Evolutionary conservation across 257 asterid species (phyloP).

Genomic region (Echites panduratus): DNA sequence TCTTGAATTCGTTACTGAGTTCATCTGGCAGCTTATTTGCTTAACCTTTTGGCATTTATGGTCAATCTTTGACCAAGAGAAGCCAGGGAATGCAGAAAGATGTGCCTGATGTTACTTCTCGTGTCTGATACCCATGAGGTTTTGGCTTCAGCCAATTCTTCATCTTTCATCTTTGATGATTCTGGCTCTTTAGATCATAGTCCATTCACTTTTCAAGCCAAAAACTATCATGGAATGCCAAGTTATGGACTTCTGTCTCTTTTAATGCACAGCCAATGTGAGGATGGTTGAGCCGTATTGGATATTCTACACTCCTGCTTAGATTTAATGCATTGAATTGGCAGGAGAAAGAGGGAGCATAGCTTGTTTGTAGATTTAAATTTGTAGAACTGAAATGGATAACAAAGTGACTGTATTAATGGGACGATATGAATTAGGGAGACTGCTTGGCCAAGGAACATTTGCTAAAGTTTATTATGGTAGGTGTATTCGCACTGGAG

Average conservation of each 20-base stretch:
- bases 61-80: constrained; percentile 18
- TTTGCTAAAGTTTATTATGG: constrained; percentile 73
- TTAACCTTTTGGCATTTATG: constrained; percentile 9
- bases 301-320: constrained; percentile 3
- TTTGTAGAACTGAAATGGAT: constrained; percentile 41
- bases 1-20: background rate
- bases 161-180: constrained; percentile 23
- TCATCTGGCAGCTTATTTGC: background rate
- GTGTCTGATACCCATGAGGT: constrained; percentile 17
- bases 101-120: constrained; percentile 26
- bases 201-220: constrained; percentile 3
- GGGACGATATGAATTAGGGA: constrained; percentile 69
- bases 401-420: constrained; percentile 38
- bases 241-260: constrained; percentile 14
- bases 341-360: constrained; percentile 6
- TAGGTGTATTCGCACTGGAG: constrained; percentile 51
- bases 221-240: constrained; percentile 15
- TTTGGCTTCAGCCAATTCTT: constrained; percentile 20
- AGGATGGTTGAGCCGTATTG: constrained; percentile 37
- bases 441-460: constrained; percentile 77
- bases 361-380: constrained; percentile 10
- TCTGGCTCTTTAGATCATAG: constrained; percentile 16
- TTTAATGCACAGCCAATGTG: constrained; percentile 20
- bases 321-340: background rate
- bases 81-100: constrained; percentile 39